These are phyloP conservation scores for Lycium barbarum DNA, from an alignment of 257 asterid species.

Conservation along the genomic window DNA sequence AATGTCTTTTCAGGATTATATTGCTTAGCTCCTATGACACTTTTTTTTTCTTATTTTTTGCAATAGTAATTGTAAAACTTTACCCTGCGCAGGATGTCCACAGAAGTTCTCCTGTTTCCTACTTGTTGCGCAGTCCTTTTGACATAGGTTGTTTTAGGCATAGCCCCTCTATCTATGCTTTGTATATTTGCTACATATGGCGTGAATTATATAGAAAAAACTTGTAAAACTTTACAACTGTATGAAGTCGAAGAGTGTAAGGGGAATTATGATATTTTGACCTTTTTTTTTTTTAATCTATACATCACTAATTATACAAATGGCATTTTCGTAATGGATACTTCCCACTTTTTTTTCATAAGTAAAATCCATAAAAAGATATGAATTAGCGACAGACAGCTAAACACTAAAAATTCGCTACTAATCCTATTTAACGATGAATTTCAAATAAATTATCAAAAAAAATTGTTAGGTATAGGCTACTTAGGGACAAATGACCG, in stretches of 20 bases:
- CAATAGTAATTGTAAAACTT: not conserved
- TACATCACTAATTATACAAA: not conserved
- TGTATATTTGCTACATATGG: too few relatives aligned
- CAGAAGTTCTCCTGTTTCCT: too few relatives aligned
- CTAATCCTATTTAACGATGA: not conserved
- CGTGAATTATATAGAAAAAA: too few relatives aligned
- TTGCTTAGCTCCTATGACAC: not conserved
- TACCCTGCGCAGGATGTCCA: too few relatives aligned
- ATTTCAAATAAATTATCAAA: too few relatives aligned
- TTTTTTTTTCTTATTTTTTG: not conserved
- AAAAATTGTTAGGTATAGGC: too few relatives aligned
- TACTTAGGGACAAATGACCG: too few relatives aligned
- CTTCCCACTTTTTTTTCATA: not conserved
- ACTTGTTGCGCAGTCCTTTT: too few relatives aligned
- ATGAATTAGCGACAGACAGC: too few relatives aligned
- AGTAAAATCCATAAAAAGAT: not conserved
- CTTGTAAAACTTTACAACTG: not conserved
- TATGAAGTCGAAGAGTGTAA: not conserved
- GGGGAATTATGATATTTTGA: not conserved
- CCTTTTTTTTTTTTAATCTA: not conserved
- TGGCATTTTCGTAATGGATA: not conserved
- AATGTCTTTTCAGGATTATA: not conserved
- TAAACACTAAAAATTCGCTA: too few relatives aligned
- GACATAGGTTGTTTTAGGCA: too few relatives aligned
- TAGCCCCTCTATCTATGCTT: too few relatives aligned